Evolutionary conservation across 179 eudicot species (phyloP).

Genomic region (Beta macrorhiza): DNA sequence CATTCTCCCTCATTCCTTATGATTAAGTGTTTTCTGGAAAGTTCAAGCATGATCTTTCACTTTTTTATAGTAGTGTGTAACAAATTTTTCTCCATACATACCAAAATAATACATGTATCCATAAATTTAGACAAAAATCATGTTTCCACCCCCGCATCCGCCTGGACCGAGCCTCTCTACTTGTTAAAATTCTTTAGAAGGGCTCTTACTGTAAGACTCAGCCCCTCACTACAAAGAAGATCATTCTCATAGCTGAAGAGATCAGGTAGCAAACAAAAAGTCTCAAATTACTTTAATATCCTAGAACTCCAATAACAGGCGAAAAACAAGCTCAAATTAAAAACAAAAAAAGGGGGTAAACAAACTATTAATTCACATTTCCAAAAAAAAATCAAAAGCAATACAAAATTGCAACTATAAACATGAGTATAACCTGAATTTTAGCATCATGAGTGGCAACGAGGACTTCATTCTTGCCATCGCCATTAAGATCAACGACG

Average conservation of each 20-base stretch:
- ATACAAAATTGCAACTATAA: background rate
- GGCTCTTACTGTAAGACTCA: background rate
- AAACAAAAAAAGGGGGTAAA: background rate
- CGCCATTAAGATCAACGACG: constrained; percentile 93
- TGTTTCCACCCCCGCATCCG: too few relatives aligned
- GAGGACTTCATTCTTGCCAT: constrained; percentile 79
- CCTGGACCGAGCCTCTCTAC: too few relatives aligned
- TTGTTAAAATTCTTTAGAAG: too few relatives aligned
- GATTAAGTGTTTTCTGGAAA: too few relatives aligned
- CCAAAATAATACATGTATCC: background rate
- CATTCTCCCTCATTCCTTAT: too few relatives aligned
- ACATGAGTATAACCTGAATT: constrained; percentile 58
- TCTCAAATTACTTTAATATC: background rate
- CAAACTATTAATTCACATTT: background rate
- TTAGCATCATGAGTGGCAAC: constrained; percentile 95
- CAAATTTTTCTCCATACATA: too few relatives aligned
- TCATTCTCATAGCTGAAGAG: background rate
- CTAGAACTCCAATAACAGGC: background rate
- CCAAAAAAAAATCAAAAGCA: background rate
- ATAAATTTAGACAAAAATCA: too few relatives aligned
- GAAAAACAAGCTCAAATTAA: too few relatives aligned
- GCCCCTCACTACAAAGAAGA: background rate
- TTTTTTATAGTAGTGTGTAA: too few relatives aligned
- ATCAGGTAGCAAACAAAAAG: background rate
- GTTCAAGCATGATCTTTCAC: too few relatives aligned